A percentile compares a stretch with the other conserved stretches of the same genome.
Conservation (phyloP, 2,329 filamentous ascomycete species). For the Cordyceps pruinosa region DNA sequence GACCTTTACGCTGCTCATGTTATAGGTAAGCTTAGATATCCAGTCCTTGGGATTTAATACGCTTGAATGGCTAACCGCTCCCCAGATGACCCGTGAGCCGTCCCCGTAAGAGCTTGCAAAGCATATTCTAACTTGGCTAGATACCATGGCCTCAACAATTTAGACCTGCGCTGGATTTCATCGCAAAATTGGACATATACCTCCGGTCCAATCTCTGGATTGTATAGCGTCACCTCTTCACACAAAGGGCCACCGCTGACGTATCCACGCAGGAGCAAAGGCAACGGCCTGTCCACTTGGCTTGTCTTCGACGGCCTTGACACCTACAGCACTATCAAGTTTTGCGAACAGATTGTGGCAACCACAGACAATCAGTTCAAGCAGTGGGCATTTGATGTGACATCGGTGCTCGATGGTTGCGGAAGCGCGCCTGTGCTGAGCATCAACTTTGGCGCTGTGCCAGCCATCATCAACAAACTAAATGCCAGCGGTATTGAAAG, state of each 20-base stretch:
- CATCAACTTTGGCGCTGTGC: slow-evolving; percentile 19
- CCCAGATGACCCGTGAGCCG: slow-evolving; percentile 2
- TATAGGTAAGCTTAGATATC: slow-evolving; percentile 39
- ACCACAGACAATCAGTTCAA: slow-evolving; percentile 56
- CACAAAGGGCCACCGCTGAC: background rate
- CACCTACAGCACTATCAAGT: slow-evolving; percentile 49
- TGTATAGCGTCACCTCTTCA: slow-evolving; percentile 26
- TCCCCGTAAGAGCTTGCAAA: background rate
- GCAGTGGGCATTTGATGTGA: slow-evolving; percentile 54
- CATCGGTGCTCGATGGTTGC: slow-evolving; percentile 30
- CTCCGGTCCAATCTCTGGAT: slow-evolving; percentile 24
- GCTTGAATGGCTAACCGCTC: background rate
- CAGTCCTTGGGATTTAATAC: background rate
- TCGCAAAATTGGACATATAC: slow-evolving; percentile 52
- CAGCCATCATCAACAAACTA: slow-evolving; percentile 13
- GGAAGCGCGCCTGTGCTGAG: slow-evolving; percentile 10
- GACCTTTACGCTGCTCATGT: slow-evolving; percentile 48
- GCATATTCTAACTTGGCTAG: slow-evolving; percentile 18
- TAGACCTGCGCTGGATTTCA: slow-evolving; percentile 52
- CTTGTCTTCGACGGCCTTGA: slow-evolving; percentile 57
- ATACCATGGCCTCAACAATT: slow-evolving; percentile 51
- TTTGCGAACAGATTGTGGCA: slow-evolving; percentile 48
- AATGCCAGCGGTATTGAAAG: slow-evolving; percentile 6
- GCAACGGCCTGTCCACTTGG: slow-evolving; percentile 32
- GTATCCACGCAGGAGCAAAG: slow-evolving; percentile 24